Conservation (phyloP, 139 green algal genomes). For the Trebouxia sp. region DNA sequence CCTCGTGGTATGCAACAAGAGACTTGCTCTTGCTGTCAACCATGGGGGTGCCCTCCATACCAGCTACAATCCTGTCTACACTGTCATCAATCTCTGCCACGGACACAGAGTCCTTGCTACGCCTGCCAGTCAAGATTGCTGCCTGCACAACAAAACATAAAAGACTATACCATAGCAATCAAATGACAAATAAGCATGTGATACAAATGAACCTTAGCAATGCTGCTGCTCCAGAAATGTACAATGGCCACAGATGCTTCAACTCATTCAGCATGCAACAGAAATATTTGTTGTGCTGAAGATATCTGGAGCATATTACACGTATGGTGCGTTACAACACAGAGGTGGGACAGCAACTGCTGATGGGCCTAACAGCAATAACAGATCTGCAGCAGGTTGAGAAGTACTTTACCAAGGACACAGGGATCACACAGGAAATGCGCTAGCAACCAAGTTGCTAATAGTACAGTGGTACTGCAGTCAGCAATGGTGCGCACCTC, state of each 20-base stretch:
- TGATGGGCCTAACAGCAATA: too few species aligned
- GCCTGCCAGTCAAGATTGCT: slow-evolving; percentile 94
- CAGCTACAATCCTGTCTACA: slow-evolving; percentile 95
- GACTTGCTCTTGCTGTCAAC: slow-evolving; percentile 96
- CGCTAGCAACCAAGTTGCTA: too few species aligned
- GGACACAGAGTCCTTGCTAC: slow-evolving; percentile 75
- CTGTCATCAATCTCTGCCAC: slow-evolving; percentile 94
- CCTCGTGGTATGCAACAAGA: slow-evolving; percentile 97
- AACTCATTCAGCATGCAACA: too few species aligned
- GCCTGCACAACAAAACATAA: slow-evolving; percentile 48
- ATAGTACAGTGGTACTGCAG: too few species aligned
- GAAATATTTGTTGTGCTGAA: too few species aligned
- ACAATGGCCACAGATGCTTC: background rate
- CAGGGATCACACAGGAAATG: too few species aligned
- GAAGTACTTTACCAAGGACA: too few species aligned
- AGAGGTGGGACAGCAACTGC: too few species aligned
- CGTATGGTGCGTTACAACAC: too few species aligned
- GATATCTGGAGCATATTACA: too few species aligned
- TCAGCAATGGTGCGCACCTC: too few species aligned
- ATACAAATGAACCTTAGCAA: too few species aligned
- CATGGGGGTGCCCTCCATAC: slow-evolving; percentile 99
- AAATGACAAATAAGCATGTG: background rate
- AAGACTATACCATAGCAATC: background rate
- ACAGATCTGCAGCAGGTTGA: background rate
- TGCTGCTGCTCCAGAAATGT: background rate